Base-by-base conservation (phyloP, 2,329 filamentous ascomycete genomes). In the Pseudogymnoascus sp. region DNA sequence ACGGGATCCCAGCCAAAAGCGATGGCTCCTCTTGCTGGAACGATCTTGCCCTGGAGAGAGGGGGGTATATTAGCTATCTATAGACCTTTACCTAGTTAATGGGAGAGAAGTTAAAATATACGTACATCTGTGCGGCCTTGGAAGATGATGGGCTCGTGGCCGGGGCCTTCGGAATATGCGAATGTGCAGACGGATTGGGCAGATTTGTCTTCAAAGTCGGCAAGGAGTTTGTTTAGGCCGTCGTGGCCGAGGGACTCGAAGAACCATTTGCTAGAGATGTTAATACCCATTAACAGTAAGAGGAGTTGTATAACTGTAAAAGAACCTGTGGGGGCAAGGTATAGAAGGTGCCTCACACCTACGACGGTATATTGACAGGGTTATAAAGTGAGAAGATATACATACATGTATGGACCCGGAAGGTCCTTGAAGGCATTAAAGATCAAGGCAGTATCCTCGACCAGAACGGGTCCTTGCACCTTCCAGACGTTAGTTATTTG, bases 131-230 rank as follows among this genome's bases (percentile, higher is more conserved):
- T 97, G 63, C 90, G 81, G 7, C 94, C 94, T 75, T 99, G 92
- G 76, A 99, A 99, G 14, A 97, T 79, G 28, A 96, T 80, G 1
- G 90, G 87, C 70, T 96, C 85, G 60, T 90, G 80, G 2, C 90
- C 92, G 4, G 92, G 94, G 0, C 93, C 94, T 65, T 86, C 82
- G 60, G 85, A 94, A 76, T 95, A 97, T 22, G 87, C 94, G 75
- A 99, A 99, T 0, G 94, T 99, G 76, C 93, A 97, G 50, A 99
- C 89, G 16, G 94, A 93, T 75, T 96, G 86, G 47, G 91, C 91
- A 47, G 87, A 89, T 75, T 97, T 97, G 76, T 99, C 90, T 28
- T 89, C 81, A 73, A 96, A 97, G 6, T 88, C 91, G 59, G 86
- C 87, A 39, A 99, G 85, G 65, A 99, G 82, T 72, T 93, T 94